phyloP scores from a whole-genome alignment of 2,329 filamentous ascomycete genomes.

The Lasiodiplodia hormozganensis region DNA sequence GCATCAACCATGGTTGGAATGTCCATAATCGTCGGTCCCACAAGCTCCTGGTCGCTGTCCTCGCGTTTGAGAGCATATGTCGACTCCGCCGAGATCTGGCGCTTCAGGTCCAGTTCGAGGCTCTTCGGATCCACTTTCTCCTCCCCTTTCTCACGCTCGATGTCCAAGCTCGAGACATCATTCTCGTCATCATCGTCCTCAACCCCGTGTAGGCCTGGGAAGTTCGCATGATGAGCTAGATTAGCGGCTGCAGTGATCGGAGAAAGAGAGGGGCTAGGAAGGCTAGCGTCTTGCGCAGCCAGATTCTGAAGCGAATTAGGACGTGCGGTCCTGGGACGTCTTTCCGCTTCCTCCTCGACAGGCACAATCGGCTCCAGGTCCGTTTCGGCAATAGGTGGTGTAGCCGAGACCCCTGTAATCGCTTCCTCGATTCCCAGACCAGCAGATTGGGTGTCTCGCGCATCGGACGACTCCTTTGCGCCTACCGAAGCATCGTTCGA shows the following conservation, averaged over 20 bases:
- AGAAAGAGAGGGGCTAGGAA: conserved; percentile 93
- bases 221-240: conserved; percentile 48
- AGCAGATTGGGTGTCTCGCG: conserved; percentile 12
- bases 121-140: background rate
- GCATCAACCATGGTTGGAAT: conserved; percentile 86
- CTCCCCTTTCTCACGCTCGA: conserved; percentile 30
- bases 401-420: conserved; percentile 66
- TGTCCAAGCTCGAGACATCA: conserved; percentile 47
- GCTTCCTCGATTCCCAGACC: conserved; percentile 16
- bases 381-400: conserved; percentile 76
- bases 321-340: conserved; percentile 36
- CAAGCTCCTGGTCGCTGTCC: conserved; percentile 42
- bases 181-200: conserved; percentile 41
- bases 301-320: conserved; percentile 69
- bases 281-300: conserved; percentile 83
- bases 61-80: conserved; percentile 1
- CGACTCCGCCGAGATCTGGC: background rate
- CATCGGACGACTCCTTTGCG: background rate
- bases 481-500: background rate
- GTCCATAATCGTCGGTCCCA: conserved; percentile 66
- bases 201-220: conserved; percentile 37
- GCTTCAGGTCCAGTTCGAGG: background rate
- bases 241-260: conserved; percentile 83
- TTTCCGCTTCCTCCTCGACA: conserved; percentile 39
- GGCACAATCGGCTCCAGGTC: conserved; percentile 67